phyloP scores from a whole-genome alignment of 2,329 filamentous ascomycete species.

The Colletotrichum tropicicola region DNA sequence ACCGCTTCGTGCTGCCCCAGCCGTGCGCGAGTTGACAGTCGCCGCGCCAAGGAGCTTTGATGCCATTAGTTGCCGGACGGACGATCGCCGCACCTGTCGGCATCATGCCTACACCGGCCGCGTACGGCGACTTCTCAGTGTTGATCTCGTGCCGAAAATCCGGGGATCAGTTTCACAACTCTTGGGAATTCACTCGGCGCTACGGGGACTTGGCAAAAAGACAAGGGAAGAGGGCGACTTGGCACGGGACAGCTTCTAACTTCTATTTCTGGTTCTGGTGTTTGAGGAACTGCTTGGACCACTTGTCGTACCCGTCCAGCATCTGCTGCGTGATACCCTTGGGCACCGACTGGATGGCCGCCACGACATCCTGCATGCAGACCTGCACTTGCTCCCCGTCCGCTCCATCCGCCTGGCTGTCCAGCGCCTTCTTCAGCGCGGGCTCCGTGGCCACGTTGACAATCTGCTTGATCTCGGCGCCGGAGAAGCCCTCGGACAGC shows the following conservation, averaged over 20 bases:
- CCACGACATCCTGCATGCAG: constrained; percentile 52
- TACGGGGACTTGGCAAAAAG: no score
- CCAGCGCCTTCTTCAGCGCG: constrained; percentile 49
- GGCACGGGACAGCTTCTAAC: neutral
- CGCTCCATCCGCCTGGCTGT: constrained; percentile 32
- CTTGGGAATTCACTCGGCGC: neutral
- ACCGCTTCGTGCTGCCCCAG: neutral
- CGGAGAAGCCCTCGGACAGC: constrained; percentile 80
- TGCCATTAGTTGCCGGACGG: neutral
- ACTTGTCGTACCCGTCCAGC: constrained; percentile 66
- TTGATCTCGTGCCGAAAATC: neutral
- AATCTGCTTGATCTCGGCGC: constrained; percentile 77
- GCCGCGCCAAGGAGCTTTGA: neutral
- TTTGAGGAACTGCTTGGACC: constrained; percentile 48
- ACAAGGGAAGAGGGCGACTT: no score
- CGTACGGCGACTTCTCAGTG: neutral
- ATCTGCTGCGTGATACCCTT: constrained; percentile 68
- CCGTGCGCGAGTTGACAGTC: neutral
- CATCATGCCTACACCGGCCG: neutral
- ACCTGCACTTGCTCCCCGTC: constrained; percentile 33
- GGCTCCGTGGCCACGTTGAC: constrained; percentile 54
- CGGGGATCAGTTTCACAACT: neutral
- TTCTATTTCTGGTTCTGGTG: constrained; percentile 26
- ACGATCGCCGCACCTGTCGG: neutral
- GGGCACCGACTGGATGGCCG: constrained; percentile 55